phyloP scores from a whole-genome alignment of 164 flowering plant species.

The Vitis vinifera region ASM3070453v1 NC_081807.1:20484001-20484500 shows the following conservation, averaged over 20 bases:
- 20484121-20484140: not conserved
- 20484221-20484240: not conserved
- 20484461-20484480: not conserved
- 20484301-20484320: not conserved
- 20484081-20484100: slow-evolving; percentile 7
- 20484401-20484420: slow-evolving; percentile 17
- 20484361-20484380: slow-evolving; percentile 11
- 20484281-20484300: not conserved
- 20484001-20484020: slow-evolving; percentile 15
- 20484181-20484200: not conserved
- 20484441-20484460: slow-evolving; percentile 6
- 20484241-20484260: not conserved
- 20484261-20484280: not conserved
- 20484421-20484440: slow-evolving; percentile 12
- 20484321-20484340: slow-evolving; percentile 18
- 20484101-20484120: not conserved
- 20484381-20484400: slow-evolving; percentile 10
- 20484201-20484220: too few relatives aligned
- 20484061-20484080: slow-evolving; percentile 13
- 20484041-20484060: slow-evolving; percentile 9
- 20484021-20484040: slow-evolving; percentile 9
- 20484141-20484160: not conserved
- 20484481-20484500: slow-evolving; percentile 5
- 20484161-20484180: not conserved
- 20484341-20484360: slow-evolving; percentile 22